These are phyloP conservation scores for Fusarium austroafricanum DNA, from an alignment of 2,329 filamentous ascomycete species.

Conservation along the genomic window DNA sequence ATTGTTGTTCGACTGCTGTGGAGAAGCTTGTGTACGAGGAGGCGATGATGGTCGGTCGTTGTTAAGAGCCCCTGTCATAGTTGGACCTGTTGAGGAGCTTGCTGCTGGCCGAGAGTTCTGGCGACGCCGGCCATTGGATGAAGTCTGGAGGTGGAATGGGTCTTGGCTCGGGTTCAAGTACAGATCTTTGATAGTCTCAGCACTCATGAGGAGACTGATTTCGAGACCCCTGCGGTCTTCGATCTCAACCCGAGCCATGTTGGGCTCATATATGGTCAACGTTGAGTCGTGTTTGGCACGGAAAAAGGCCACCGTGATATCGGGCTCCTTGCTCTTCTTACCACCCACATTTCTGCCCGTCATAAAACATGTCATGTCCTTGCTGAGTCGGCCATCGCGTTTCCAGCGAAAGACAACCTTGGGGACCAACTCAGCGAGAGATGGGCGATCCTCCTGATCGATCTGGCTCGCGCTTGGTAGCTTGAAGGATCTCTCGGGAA, in stretches of 20 bases:
- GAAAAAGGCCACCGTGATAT: slow-evolving; percentile 94
- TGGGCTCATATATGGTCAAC: slow-evolving; percentile 92
- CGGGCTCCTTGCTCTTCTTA: slow-evolving; percentile 90
- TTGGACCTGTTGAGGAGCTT: slow-evolving; percentile 39
- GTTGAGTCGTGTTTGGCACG: slow-evolving; percentile 72
- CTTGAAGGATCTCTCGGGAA: slow-evolving; percentile 87
- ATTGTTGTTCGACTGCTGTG: slow-evolving; percentile 33
- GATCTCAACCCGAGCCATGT: slow-evolving; percentile 88
- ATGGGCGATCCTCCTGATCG: slow-evolving; percentile 70
- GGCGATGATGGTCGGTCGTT: slow-evolving; percentile 43
- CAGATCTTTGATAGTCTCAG: slow-evolving; percentile 73
- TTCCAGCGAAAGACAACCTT: slow-evolving; percentile 90
- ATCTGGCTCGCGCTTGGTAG: slow-evolving; percentile 81
- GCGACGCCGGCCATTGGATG: slow-evolving; percentile 48
- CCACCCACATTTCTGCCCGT: slow-evolving; percentile 79
- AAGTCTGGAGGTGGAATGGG: slow-evolving; percentile 77
- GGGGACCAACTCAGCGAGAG: slow-evolving; percentile 67
- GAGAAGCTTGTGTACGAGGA: slow-evolving; percentile 24
- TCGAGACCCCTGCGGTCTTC: slow-evolving; percentile 96
- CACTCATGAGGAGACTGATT: slow-evolving; percentile 75
- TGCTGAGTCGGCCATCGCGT: slow-evolving; percentile 84
- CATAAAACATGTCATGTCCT: slow-evolving; percentile 89
- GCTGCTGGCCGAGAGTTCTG: slow-evolving; percentile 54
- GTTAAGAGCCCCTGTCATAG: slow-evolving; percentile 56
- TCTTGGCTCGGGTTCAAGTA: slow-evolving; percentile 75